Base-by-base conservation (phyloP, 306 rosid species). In the Prosopis cineraria region DNA sequence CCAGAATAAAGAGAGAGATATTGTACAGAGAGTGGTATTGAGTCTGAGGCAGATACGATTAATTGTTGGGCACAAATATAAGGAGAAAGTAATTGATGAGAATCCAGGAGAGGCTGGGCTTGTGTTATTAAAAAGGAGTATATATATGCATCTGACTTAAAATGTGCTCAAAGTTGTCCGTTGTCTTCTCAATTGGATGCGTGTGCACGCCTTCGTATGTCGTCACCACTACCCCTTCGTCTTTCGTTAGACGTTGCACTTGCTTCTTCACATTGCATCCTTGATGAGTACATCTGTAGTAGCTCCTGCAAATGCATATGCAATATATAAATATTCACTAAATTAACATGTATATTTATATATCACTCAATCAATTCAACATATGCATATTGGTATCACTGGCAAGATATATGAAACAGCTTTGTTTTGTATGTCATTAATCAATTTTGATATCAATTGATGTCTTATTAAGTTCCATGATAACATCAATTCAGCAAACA, bases 241-340 rank as follows among this genome's bases (percentile, higher is more conserved):
- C 98, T 81, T 84, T 85, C 14, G 89, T 92, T 69, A 92, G 80
- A 39, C 98, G 84, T 72, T 94, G 97, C 0, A 94, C 97, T 89
- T 94, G 98, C 77, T 94, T 94, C 88, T 94, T 94, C 71, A 94
- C 97, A 60, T 90, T 88, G 87, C 98, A 94, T 17, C 93, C 97
- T 85, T 89, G 90, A 75, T 88, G 83, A 5, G 98, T 92, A 70
- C 98, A 94, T 71, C 98, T 71, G 63, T 94, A 94, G 83, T 94
- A 94, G 89, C 98, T 92, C 83, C 97, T 94, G 73, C 81, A 84
- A 4, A 34, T 3, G 0, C n/a, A 41, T 10, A 22, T 24, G 6
- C 31, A 10, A 55, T 10, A 52, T 4, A 55, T n/a, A n/a, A n/a
- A n/a, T n/a, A 63, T 63, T 62, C 40, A 16, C 30, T 22, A 16